A percentile compares a stretch with the other conserved stretches of the same genome.
These are phyloP conservation scores for Comarum palustre DNA, from an alignment of 306 rosid genomes.

Conservation along the genomic window DNA sequence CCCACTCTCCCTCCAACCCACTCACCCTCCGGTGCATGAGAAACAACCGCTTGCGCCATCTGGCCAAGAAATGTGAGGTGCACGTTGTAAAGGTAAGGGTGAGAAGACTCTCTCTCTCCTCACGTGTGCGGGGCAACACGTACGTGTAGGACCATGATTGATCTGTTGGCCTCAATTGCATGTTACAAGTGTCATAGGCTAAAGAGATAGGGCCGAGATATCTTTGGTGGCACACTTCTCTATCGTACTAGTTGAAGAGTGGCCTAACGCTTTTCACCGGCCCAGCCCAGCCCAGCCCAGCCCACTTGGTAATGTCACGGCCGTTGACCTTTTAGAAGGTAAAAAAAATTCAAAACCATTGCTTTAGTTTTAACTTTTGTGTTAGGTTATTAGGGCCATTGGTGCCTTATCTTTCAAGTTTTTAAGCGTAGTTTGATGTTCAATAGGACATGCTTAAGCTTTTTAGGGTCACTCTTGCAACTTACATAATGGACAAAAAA, in stretches of 20 bases:
- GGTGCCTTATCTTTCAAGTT: constrained; percentile 4
- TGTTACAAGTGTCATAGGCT: constrained; percentile 17
- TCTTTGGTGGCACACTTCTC: constrained; percentile 29
- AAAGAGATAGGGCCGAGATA: neutral
- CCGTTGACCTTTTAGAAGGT: constrained; percentile 26
- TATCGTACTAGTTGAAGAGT: constrained; percentile 17
- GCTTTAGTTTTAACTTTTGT: constrained; percentile 11
- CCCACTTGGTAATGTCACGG: constrained; percentile 24
- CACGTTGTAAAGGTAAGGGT: constrained; percentile 30
- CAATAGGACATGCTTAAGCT: constrained; percentile 5
- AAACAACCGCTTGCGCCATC: too few relatives aligned
- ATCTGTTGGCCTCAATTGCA: constrained; percentile 34
- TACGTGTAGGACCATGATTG: constrained; percentile 28
- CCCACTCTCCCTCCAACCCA: neutral
- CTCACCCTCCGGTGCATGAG: neutral
- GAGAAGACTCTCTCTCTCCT: neutral
- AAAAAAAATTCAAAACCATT: neutral
- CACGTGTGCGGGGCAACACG: constrained; percentile 46
- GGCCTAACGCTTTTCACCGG: constrained; percentile 33
- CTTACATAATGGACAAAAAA: constrained; percentile 8
- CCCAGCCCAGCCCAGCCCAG: constrained; percentile 40
- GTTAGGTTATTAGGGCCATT: constrained; percentile 2
- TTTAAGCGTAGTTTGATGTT: neutral
- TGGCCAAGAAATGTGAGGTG: constrained; percentile 12
- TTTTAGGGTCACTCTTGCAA: constrained; percentile 8